Conservation (phyloP, 2,329 filamentous ascomycete genomes). For the Exutisphaerella laricina region DNA sequence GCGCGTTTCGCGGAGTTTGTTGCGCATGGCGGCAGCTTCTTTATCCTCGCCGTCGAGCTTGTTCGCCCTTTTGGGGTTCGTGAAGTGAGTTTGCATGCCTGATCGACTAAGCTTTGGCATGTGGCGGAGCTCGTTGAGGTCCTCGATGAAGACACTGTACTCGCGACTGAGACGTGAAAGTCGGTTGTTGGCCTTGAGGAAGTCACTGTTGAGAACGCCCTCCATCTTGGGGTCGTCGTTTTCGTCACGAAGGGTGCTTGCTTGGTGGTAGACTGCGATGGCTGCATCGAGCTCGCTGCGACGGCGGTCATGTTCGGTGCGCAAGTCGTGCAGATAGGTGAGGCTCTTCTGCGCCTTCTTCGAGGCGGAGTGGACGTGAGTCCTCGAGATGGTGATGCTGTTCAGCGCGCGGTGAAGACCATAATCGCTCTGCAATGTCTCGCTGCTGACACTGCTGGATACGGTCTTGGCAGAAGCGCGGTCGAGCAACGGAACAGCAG, state of each 20-base stretch:
- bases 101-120: conserved; percentile 9
- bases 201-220: conserved; percentile 7
- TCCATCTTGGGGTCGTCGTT: conserved; percentile 10
- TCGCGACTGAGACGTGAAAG: conserved; percentile 10
- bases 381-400: conserved; percentile 6
- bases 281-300: conserved; percentile 7
- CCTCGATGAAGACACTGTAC: conserved; percentile 10
- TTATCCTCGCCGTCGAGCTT: conserved; percentile 7
- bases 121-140: conserved; percentile 10
- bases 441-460: conserved; percentile 9
- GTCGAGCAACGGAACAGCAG: neutral
- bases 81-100: conserved; percentile 5
- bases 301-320: neutral
- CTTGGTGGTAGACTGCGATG: conserved; percentile 3
- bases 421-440: conserved; percentile 7
- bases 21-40: neutral
- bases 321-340: conserved; percentile 9
- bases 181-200: conserved; percentile 16
- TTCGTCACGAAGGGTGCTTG: conserved; percentile 1
- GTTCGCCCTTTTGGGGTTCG: conserved; percentile 5
- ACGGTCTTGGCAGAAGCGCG: neutral
- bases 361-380: conserved; percentile 9
- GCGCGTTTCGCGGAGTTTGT: conserved; percentile 6
- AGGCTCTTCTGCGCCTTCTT: conserved; percentile 14
- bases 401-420: conserved; percentile 12